A percentile compares a stretch with the other conserved stretches of the same genome.
phyloP scores from a whole-genome alignment of 1,139 yeast species.

The Groenewaldozyma sp. region DNA sequence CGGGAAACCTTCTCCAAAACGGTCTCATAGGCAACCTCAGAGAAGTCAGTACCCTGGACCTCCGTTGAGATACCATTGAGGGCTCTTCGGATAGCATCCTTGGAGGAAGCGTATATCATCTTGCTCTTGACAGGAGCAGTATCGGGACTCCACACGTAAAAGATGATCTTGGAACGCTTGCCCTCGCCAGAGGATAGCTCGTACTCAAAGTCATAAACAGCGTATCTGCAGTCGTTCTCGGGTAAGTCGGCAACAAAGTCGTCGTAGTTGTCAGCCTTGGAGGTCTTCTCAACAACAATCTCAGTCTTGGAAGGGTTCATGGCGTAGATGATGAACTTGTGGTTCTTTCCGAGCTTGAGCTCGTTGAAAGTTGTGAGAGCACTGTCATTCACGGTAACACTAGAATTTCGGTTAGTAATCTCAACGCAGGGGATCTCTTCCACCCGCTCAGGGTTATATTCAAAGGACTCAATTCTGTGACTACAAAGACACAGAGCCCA shows the following conservation, averaged over 20 bases:
- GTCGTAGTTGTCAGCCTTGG: conserved; percentile 68
- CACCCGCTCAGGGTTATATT: too few relatives aligned
- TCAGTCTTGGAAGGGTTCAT: conserved; percentile 80
- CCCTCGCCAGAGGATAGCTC: conserved; percentile 88
- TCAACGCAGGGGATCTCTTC: too few relatives aligned
- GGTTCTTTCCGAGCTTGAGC: conserved; percentile 87
- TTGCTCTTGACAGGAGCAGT: conserved; percentile 84
- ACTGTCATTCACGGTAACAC: conserved; percentile 89
- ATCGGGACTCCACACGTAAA: conserved; percentile 97
- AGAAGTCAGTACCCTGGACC: conserved; percentile 95
- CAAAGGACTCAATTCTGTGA: too few relatives aligned
- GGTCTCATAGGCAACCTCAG: conserved; percentile 90
- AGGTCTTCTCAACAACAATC: conserved; percentile 81
- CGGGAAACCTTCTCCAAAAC: conserved; percentile 85
- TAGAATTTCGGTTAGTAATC: conserved; percentile 1
- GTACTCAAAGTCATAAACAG: conserved; percentile 93
- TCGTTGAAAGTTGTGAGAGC: conserved; percentile 90
- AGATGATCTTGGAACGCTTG: conserved; percentile 85
- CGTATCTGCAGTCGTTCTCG: conserved; percentile 94
- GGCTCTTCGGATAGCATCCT: conserved; percentile 96
- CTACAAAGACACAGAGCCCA: too few relatives aligned
- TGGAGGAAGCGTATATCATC: conserved; percentile 97
- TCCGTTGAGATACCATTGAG: conserved; percentile 90
- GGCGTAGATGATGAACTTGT: conserved; percentile 71
- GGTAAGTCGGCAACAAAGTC: conserved; percentile 78